These are phyloP conservation scores for Rhodocollybia butyracea DNA, from an alignment of 768 basidiomycete species.

Conservation along the genomic window DNA sequence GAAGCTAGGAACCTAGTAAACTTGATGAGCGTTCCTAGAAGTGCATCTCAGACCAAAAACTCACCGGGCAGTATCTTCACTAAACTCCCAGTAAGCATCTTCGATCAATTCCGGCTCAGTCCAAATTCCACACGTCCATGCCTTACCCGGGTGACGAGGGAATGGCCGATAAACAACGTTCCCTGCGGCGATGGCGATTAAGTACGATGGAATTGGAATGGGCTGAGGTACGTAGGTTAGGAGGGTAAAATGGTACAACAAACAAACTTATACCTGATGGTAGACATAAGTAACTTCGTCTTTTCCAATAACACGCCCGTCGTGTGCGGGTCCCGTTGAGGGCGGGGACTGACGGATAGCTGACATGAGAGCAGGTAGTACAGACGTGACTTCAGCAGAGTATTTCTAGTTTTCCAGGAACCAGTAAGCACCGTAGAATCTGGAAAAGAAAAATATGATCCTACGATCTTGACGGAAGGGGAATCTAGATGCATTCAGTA, in stretches of 20 bases:
- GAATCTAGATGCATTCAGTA: slow-evolving; percentile 53
- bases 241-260: not conserved
- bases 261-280: slow-evolving; percentile 51
- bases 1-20: slow-evolving; percentile 62
- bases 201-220: slow-evolving; percentile 83
- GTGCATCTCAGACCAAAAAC: not conserved
- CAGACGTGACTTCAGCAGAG: slow-evolving; percentile 68
- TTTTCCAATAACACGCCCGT: slow-evolving; percentile 69
- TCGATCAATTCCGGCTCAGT: slow-evolving; percentile 84
- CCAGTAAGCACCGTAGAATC: not conserved
- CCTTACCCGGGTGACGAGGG: slow-evolving; percentile 50
- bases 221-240: slow-evolving; percentile 41
- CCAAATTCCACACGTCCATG: slow-evolving; percentile 89
- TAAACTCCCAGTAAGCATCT: slow-evolving; percentile 82
- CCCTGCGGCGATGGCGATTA: slow-evolving; percentile 89
- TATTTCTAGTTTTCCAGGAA: slow-evolving; percentile 56
- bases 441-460: slow-evolving; percentile 17
- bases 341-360: slow-evolving; percentile 79
- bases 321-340: slow-evolving; percentile 64
- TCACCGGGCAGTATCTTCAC: slow-evolving; percentile 79
- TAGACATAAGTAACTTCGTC: slow-evolving; percentile 75
- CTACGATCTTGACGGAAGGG: slow-evolving; percentile 79
- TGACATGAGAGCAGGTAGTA: slow-evolving; percentile 85
- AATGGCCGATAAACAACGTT: slow-evolving; percentile 76
- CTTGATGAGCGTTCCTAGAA: not conserved